A percentile compares a stretch with the other conserved stretches of the same genome.
These are phyloP conservation scores for Rachicladosporium sp. DNA, from an alignment of 2,329 filamentous ascomycete genomes.

Conservation along the genomic window DNA sequence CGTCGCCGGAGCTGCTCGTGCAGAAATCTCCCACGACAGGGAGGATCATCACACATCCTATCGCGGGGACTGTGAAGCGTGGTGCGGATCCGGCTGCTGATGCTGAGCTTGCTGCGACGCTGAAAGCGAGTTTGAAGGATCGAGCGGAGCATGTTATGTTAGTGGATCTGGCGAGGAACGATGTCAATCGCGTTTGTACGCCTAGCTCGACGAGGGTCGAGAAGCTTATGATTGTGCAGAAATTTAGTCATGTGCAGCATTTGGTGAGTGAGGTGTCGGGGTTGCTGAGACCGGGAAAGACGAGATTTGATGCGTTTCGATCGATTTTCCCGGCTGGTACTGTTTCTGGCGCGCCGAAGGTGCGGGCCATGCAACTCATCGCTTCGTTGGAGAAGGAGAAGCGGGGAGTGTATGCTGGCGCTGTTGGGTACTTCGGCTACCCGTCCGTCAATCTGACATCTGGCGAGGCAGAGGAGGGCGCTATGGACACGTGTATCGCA, in stretches of 20 bases:
- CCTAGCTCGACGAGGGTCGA: conserved; percentile 83
- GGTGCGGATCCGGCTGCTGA: conserved; percentile 74
- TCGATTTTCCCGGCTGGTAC: conserved; percentile 93
- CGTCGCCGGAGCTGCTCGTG: conserved; percentile 86
- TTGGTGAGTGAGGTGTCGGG: conserved; percentile 92
- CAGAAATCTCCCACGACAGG: conserved; percentile 62
- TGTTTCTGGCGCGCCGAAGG: conserved; percentile 89
- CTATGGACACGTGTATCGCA: conserved; percentile 79
- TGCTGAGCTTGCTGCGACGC: conserved; percentile 61
- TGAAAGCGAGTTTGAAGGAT: conserved; percentile 76
- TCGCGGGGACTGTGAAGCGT: conserved; percentile 87
- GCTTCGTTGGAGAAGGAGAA: conserved; percentile 90
- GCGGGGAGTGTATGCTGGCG: conserved; percentile 86
- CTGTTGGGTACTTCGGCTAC: conserved; percentile 94
- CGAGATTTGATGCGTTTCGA: conserved; percentile 87
- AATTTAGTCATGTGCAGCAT: conserved; percentile 95
- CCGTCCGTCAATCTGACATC: conserved; percentile 48
- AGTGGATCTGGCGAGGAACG: conserved; percentile 89
- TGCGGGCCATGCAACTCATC: conserved; percentile 93
- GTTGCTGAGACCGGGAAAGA: conserved; percentile 68
- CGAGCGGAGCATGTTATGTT: conserved; percentile 94
- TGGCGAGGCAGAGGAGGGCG: conserved; percentile 56
- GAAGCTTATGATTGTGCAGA: conserved; percentile 83
- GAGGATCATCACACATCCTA: conserved; percentile 88
- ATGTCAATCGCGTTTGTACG: conserved; percentile 91